Conservation (phyloP, 2,329 filamentous ascomycete genomes). For the Fusarium hainanense region DNA sequence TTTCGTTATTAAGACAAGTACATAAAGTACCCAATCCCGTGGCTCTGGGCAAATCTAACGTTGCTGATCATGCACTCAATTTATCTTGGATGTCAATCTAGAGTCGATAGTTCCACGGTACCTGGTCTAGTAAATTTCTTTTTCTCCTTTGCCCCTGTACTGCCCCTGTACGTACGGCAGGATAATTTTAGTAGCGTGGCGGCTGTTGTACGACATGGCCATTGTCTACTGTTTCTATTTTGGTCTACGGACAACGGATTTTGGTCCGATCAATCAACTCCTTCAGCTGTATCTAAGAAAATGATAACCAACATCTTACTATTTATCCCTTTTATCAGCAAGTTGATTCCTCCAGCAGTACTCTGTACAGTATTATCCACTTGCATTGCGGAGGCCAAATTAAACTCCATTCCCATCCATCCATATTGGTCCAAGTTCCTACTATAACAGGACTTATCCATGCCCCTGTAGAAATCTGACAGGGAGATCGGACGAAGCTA, state of each 20-base stretch:
- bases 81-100: constrained; percentile 5
- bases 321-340: background rate
- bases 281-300: background rate
- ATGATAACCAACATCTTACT: background rate
- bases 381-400: constrained; percentile 18
- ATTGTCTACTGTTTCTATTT: constrained; percentile 24
- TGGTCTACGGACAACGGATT: constrained; percentile 4
- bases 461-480: constrained; percentile 19
- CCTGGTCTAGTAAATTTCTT: constrained; percentile 15
- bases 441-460: constrained; percentile 3
- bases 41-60: constrained; percentile 11
- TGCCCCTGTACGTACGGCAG: background rate
- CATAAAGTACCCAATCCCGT: constrained; percentile 27
- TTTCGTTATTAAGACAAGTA: constrained; percentile 29
- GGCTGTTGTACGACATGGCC: background rate
- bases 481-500: constrained; percentile 9
- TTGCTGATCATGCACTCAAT: constrained; percentile 19
- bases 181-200: constrained; percentile 33
- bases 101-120: constrained; percentile 9
- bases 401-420: constrained; percentile 1
- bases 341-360: background rate
- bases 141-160: background rate
- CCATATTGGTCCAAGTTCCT: constrained; percentile 15
- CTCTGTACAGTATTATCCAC: background rate
- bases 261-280: background rate